These are phyloP conservation scores for Salinomyces thailandicus DNA, from an alignment of 2,329 filamentous ascomycete genomes.

Conservation along the genomic window DNA sequence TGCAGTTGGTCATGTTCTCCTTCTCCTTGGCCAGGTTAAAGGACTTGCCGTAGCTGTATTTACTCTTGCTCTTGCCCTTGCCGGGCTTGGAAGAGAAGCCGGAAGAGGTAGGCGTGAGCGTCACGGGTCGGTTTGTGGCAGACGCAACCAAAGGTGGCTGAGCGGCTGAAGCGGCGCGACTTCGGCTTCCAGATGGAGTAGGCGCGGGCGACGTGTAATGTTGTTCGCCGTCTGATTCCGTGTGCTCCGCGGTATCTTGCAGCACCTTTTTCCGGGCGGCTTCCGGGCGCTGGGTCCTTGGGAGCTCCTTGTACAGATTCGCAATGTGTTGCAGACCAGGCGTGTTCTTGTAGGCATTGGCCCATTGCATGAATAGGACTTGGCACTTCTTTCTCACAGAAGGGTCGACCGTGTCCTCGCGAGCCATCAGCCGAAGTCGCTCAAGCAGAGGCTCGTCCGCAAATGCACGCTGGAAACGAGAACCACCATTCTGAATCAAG, in stretches of 20 bases:
- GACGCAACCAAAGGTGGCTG: conserved; percentile 3
- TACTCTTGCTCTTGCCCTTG: conserved; percentile 26
- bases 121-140: conserved; percentile 19
- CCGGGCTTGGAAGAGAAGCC: conserved; percentile 22
- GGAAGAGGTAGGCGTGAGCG: conserved; percentile 22
- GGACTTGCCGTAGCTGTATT: conserved; percentile 43
- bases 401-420: conserved; percentile 71
- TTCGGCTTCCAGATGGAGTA: conserved; percentile 1
- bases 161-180: conserved; percentile 9
- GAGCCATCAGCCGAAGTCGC: conserved; percentile 76
- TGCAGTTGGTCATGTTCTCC: conserved; percentile 73
- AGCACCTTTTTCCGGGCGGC: conserved; percentile 67
- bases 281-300: conserved; percentile 57
- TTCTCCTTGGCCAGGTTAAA: conserved; percentile 87
- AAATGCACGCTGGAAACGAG: conserved; percentile 76
- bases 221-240: conserved; percentile 43
- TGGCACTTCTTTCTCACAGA: conserved; percentile 84
- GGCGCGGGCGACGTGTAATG: conserved; percentile 4
- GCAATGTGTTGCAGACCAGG: conserved; percentile 71
- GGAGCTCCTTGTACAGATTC: conserved; percentile 62
- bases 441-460: conserved; percentile 87
- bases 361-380: conserved; percentile 78
- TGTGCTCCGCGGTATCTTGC: conserved; percentile 68
- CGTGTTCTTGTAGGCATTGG: conserved; percentile 66
- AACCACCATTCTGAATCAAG: conserved; percentile 86